A percentile compares a stretch with the other conserved stretches of the same genome.
phyloP scores from a whole-genome alignment of 345 rosid species.

The Firmiana major region DNA sequence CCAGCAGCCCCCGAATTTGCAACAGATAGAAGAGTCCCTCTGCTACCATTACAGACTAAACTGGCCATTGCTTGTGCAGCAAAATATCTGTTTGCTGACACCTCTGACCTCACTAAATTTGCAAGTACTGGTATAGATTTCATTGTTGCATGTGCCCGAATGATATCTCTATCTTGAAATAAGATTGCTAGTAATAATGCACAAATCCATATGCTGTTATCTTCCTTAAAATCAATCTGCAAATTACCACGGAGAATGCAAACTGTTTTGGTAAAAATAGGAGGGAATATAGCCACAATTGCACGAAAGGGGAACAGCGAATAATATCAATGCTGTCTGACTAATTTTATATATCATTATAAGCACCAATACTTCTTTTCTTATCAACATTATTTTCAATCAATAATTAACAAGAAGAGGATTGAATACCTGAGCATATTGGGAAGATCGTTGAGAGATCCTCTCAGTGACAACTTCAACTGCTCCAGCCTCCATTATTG shows the following conservation, averaged over 20 bases:
- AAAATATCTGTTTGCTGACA: slow-evolving; percentile 80
- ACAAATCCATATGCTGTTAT: slow-evolving; percentile 88
- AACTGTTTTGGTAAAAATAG: background rate
- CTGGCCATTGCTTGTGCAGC: slow-evolving; percentile 94
- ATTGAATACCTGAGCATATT: slow-evolving; percentile 64
- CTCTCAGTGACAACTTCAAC: slow-evolving; percentile 81
- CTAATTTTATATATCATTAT: background rate
- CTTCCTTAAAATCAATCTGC: slow-evolving; percentile 88
- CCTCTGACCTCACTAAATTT: slow-evolving; percentile 90
- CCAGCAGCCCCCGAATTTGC: slow-evolving; percentile 95
- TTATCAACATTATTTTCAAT: no score
- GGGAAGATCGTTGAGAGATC: slow-evolving; percentile 53
- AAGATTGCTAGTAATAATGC: slow-evolving; percentile 88
- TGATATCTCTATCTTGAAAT: slow-evolving; percentile 96
- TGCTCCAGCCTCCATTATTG: slow-evolving; percentile 90
- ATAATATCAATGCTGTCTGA: background rate
- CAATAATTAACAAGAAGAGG: slow-evolving; percentile 17
- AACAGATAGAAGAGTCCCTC: slow-evolving; percentile 96
- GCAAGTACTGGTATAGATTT: slow-evolving; percentile 83
- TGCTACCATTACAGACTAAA: slow-evolving; percentile 94
- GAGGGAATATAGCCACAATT: background rate
- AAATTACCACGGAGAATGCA: slow-evolving; percentile 17
- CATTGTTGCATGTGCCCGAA: slow-evolving; percentile 82
- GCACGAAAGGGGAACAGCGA: background rate
- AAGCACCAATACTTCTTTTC: background rate